Conservation (phyloP, 1,284 basidiomycete species). For the Phlebopus sp. region DNA sequence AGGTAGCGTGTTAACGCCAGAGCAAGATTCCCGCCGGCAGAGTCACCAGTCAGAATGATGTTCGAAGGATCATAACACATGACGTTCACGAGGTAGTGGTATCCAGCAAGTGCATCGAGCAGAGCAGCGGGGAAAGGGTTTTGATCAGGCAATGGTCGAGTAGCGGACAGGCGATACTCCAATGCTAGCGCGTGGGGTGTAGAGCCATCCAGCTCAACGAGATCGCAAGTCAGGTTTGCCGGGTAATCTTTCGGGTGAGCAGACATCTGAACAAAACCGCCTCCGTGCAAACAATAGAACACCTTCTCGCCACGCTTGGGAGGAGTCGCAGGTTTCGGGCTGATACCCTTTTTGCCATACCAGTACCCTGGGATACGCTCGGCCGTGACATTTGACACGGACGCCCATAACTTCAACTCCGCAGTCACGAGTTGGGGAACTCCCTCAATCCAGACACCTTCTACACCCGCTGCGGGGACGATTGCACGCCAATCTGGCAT, state of each 20-base stretch:
- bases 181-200: conserved; percentile 35
- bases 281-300: conserved; percentile 33
- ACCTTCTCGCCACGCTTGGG: conserved; percentile 50
- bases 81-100: conserved; percentile 44
- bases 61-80: conserved; percentile 42
- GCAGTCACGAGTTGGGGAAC: conserved; percentile 46
- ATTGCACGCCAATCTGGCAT: conserved; percentile 39
- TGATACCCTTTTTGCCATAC: conserved; percentile 41
- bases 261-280: conserved; percentile 24
- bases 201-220: conserved; percentile 24
- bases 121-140: conserved; percentile 52
- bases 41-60: conserved; percentile 57
- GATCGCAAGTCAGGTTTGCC: conserved; percentile 22
- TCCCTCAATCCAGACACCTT: conserved; percentile 52
- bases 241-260: conserved; percentile 21
- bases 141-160: conserved; percentile 16
- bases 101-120: conserved; percentile 52
- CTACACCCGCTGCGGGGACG: conserved; percentile 32
- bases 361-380: conserved; percentile 56
- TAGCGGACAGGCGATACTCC: conserved; percentile 41
- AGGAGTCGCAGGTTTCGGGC: conserved; percentile 31
- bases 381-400: conserved; percentile 38
- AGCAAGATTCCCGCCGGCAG: conserved; percentile 58
- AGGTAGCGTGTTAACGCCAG: conserved; percentile 44
- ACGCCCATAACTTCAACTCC: conserved; percentile 44